Conservation (phyloP, 305 asterid genomes). For the Fraxinus latifolia region DNA sequence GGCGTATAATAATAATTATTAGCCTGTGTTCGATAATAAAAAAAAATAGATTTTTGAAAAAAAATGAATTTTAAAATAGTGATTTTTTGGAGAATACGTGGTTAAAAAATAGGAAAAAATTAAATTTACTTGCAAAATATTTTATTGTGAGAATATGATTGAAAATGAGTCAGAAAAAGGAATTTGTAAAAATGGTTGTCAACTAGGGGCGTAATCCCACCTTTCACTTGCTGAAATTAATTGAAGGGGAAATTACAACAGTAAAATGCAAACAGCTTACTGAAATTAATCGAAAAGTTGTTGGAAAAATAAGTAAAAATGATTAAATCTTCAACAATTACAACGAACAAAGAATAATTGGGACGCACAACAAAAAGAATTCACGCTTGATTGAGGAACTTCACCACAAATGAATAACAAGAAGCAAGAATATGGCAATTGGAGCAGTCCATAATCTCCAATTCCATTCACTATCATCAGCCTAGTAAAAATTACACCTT, state of each 20-base stretch:
- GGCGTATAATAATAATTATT: background rate
- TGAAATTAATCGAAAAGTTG: background rate
- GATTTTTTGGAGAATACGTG: too few relatives aligned
- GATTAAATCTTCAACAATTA: slow-evolving; percentile 24
- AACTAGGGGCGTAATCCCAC: background rate
- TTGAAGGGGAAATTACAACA: background rate
- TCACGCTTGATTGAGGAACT: slow-evolving; percentile 29
- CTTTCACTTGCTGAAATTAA: background rate
- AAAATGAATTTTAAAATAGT: too few relatives aligned
- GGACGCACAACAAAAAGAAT: slow-evolving; percentile 37
- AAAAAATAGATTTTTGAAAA: too few relatives aligned
- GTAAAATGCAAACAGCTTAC: background rate
- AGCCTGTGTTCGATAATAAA: background rate
- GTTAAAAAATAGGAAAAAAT: too few relatives aligned
- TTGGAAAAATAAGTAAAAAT: background rate
- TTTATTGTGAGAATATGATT: too few relatives aligned
- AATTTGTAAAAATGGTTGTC: background rate
- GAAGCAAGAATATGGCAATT: slow-evolving; percentile 43
- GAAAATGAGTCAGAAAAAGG: background rate
- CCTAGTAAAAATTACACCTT: slow-evolving; percentile 54
- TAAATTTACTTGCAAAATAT: background rate
- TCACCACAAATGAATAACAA: slow-evolving; percentile 29
- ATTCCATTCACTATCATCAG: slow-evolving; percentile 43
- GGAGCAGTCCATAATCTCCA: slow-evolving; percentile 35
- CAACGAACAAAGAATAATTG: slow-evolving; percentile 26